Base-by-base conservation (phyloP, 176 grass and related monocot genomes). In the Musa troglodytarum region DNA sequence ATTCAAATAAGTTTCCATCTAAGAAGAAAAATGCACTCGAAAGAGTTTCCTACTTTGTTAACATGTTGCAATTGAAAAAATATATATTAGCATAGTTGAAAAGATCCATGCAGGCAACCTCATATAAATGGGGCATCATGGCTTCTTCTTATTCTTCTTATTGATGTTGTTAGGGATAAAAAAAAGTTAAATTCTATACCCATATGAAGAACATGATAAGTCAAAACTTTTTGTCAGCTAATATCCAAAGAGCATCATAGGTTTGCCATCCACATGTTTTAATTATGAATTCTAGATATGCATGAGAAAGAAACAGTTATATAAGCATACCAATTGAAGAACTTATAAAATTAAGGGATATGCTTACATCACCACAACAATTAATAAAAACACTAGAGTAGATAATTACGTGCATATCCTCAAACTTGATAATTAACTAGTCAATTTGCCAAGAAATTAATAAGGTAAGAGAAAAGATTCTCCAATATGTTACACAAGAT, bases 401-500 rank as follows among this genome's bases (percentile, higher is more conserved):
- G 34, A 68, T 2, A 16, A 15, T 34, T 68, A 3, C 16, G 25
- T 15, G 14, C 26, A 68, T 68, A 7, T 66, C 64, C 25, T 34
- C 22, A 28, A 14, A 9, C 22, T 68, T 43, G 34, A 43, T 16
- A 34, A 29, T 26, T 43, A 68, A 68, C 13, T 17, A 34, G 13
- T 65, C 9, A 13, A 65, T 2, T 29, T 25, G 11, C 3, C 21
- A 65, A 13, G 24, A 22, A 65, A 65, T 26, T 2, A 50, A 70
- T 20, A 70, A 6, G 9, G 17, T 8, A 20, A 67, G 65, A 7
- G 9, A 50, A 50, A 50, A 51, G 17, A 43, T 49, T 50, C 49
- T 50, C 15, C 51, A 50, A n/a, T 70, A 70, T 19, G 49, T 19
- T 52, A 50, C 66, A 69, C 43, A 70, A 70, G 43, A 70, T 70